Conservation (phyloP, 192 early-diverging fungal species). For the Allomyces arbusculus region DNA sequence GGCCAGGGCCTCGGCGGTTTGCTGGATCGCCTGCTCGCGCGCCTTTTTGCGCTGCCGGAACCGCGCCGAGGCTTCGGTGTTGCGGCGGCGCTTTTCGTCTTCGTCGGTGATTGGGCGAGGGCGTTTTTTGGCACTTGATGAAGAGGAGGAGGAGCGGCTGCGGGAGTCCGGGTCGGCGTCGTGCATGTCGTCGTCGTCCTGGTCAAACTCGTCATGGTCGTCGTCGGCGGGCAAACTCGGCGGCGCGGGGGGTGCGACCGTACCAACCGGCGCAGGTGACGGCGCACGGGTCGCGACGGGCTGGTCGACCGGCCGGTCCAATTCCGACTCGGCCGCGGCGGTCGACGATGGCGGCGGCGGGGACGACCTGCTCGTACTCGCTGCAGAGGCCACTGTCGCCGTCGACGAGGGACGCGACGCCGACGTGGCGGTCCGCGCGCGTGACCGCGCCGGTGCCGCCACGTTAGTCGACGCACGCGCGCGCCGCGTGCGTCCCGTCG, state of each 20-base stretch:
- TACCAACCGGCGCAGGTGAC: neutral
- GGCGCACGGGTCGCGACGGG: neutral
- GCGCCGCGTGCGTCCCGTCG: too few species aligned
- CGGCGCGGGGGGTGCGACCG: neutral
- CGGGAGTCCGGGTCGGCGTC: neutral
- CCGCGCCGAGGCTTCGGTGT: conserved; percentile 83
- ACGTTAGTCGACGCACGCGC: too few species aligned
- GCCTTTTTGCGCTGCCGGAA: conserved; percentile 92
- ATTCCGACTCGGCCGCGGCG: neutral
- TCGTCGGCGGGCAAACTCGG: neutral
- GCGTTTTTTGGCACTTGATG: neutral
- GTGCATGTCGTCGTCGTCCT: neutral
- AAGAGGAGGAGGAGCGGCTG: neutral
- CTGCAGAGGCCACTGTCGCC: neutral
- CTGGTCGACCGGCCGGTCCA: neutral
- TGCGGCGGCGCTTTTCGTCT: conserved; percentile 70
- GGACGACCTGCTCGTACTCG: neutral
- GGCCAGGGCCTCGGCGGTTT: conserved; percentile 55
- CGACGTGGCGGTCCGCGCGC: neutral
- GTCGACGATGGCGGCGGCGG: neutral
- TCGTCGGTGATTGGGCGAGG: conserved; percentile 19
- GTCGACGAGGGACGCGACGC: neutral
- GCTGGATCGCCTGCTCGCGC: conserved; percentile 68
- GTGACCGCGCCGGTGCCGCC: too few species aligned
- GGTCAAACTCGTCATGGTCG: neutral